Conservation (phyloP, 2,329 filamentous ascomycete genomes). For the Beauveria asiatica region DNA sequence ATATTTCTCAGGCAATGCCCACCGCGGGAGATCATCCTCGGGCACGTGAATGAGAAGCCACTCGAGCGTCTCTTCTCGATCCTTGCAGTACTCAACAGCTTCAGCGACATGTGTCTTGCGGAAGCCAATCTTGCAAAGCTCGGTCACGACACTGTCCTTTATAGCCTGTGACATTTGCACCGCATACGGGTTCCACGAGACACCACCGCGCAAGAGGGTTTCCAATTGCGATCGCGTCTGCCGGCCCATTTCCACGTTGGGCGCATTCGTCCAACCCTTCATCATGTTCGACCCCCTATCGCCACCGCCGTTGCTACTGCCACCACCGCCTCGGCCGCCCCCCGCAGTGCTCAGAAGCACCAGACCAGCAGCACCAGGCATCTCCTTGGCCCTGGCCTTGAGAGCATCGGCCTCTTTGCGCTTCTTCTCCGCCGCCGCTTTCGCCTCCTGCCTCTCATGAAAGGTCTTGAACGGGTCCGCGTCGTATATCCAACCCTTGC, state of each 20-base stretch:
- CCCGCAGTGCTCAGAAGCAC: constrained; percentile 40
- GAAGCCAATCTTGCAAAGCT: constrained; percentile 74
- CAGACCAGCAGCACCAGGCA: constrained; percentile 49
- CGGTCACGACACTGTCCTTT: constrained; percentile 55
- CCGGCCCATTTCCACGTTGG: constrained; percentile 88
- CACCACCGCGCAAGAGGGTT: constrained; percentile 64
- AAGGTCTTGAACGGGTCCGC: constrained; percentile 84
- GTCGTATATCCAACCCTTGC: constrained; percentile 82
- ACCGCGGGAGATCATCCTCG: constrained; percentile 88
- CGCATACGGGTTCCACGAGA: constrained; percentile 79
- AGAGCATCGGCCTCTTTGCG: constrained; percentile 60
- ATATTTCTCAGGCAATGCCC: constrained; percentile 88
- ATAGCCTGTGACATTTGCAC: constrained; percentile 53
- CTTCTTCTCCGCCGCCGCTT: constrained; percentile 69
- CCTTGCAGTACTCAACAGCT: constrained; percentile 78
- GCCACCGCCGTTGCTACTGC: constrained; percentile 13
- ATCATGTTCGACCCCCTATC: constrained; percentile 34
- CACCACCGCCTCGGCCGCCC: constrained; percentile 11
- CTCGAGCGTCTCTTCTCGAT: constrained; percentile 84
- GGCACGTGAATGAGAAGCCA: constrained; percentile 96
- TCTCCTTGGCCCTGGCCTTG: constrained; percentile 58
- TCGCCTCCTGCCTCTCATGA: constrained; percentile 71
- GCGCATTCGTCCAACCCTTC: constrained; percentile 74
- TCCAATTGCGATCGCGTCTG: constrained; percentile 74
- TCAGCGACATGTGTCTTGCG: constrained; percentile 84